phyloP scores from a whole-genome alignment of 306 rosid genomes.

The Vigna trinervia region DNA sequence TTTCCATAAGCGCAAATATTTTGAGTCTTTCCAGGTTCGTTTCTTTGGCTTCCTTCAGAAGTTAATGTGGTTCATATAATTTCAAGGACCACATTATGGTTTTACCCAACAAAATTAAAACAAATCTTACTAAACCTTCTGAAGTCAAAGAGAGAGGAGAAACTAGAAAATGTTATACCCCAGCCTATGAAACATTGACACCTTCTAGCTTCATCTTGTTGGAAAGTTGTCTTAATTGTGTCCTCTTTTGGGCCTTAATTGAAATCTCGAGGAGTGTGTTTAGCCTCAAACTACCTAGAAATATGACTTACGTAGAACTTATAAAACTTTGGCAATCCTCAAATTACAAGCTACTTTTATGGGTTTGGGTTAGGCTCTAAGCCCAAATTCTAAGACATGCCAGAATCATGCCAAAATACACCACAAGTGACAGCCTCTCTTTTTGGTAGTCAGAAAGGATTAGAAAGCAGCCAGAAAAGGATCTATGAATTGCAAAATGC shows the following conservation, averaged over 20 bases:
- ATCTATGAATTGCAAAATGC: background rate
- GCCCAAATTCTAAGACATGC: background rate
- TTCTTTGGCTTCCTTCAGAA: background rate
- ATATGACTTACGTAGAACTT: background rate
- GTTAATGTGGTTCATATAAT: background rate
- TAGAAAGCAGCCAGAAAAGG: background rate
- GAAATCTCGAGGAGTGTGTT: background rate
- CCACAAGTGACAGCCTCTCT: background rate
- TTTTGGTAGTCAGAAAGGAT: constrained; percentile 17
- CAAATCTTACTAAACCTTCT: background rate
- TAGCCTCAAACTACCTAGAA: no score
- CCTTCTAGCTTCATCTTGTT: background rate
- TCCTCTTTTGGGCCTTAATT: background rate
- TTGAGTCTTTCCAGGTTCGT: background rate
- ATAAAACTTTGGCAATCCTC: background rate
- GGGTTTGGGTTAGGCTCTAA: background rate
- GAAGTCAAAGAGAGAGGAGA: constrained; percentile 10
- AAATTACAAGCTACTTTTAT: background rate
- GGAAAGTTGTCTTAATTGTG: background rate
- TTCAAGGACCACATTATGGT: background rate
- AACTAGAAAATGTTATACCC: background rate
- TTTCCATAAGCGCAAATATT: background rate
- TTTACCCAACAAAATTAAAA: background rate
- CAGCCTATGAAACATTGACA: background rate
- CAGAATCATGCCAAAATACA: background rate